Conservation (phyloP, 1,139 yeast genomes). For the Pneumocystis canis region DNA sequence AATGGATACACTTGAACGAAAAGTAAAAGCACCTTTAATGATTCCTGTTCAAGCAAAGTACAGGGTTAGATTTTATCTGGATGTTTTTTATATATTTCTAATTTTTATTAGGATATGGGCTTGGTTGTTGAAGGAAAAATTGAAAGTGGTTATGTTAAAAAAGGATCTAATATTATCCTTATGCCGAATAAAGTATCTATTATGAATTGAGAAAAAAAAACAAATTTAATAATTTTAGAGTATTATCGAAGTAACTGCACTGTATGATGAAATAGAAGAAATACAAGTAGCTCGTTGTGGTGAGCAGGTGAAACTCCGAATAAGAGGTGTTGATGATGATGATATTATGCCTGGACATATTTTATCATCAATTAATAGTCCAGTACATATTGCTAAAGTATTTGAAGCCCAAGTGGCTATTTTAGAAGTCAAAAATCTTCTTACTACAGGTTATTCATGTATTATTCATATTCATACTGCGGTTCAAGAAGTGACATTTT, state of each 20-base stretch:
- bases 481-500: slow-evolving; percentile 76
- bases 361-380: slow-evolving; percentile 67
- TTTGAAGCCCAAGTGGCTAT: slow-evolving; percentile 96
- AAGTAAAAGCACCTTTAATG: slow-evolving; percentile 90
- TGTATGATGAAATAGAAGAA: slow-evolving; percentile 93
- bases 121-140: slow-evolving; percentile 95
- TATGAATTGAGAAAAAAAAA: not conserved
- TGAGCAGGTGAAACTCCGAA: slow-evolving; percentile 86
- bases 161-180: slow-evolving; percentile 56
- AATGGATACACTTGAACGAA: slow-evolving; percentile 72
- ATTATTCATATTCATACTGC: slow-evolving; percentile 99
- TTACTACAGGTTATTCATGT: slow-evolving; percentile 91
- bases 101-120: slow-evolving; percentile 38
- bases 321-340: slow-evolving; percentile 95
- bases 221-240: slow-evolving; percentile 20
- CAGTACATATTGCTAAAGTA: slow-evolving; percentile 77
- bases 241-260: slow-evolving; percentile 66
- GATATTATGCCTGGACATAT: slow-evolving; percentile 87
- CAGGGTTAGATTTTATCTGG: slow-evolving; percentile 38
- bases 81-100: not conserved
- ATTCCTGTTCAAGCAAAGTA: slow-evolving; percentile 86
- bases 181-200: slow-evolving; percentile 64
- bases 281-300: slow-evolving; percentile 85
- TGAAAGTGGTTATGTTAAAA: slow-evolving; percentile 85
- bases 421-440: slow-evolving; percentile 84